These are phyloP conservation scores for Grosmannia huntii DNA, from an alignment of 2,329 filamentous ascomycete species.

Conservation along the genomic window DNA sequence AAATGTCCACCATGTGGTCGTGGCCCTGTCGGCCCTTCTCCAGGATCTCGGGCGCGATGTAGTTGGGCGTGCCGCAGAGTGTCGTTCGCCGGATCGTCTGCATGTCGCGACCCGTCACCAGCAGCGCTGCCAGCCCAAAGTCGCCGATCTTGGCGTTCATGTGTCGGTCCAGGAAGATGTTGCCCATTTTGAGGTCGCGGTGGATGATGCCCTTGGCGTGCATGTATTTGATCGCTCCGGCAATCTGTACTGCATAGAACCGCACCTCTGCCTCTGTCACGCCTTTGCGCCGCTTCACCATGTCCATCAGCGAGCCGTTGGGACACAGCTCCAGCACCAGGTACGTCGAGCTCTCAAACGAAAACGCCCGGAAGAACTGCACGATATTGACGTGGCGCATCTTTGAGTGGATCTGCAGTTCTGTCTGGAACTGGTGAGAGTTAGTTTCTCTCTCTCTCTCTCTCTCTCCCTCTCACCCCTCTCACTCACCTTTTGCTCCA, in stretches of 20 bases:
- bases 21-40: conserved; percentile 91
- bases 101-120: conserved; percentile 86
- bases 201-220: conserved; percentile 94
- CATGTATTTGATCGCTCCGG: conserved; percentile 95
- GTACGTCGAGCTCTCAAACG: conserved; percentile 79
- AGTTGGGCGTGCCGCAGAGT: conserved; percentile 93
- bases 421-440: conserved; percentile 51
- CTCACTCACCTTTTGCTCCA: conserved; percentile 61
- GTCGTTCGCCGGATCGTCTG: conserved; percentile 76
- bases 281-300: conserved; percentile 84
- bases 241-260: conserved; percentile 87
- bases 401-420: conserved; percentile 96
- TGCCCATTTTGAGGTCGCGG: conserved; percentile 94
- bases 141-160: conserved; percentile 99
- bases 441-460: not conserved
- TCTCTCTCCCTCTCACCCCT: too few relatives aligned
- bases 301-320: conserved; percentile 94
- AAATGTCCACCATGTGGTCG: conserved; percentile 95
- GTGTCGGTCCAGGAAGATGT: conserved; percentile 82
- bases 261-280: conserved; percentile 89
- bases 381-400: conserved; percentile 95
- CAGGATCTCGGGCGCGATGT: conserved; percentile 92
- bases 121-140: conserved; percentile 83
- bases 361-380: conserved; percentile 87
- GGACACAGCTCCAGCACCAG: conserved; percentile 89